phyloP scores from a whole-genome alignment of 2,329 filamentous ascomycete species.

The Amauroascus verrucosus region DNA sequence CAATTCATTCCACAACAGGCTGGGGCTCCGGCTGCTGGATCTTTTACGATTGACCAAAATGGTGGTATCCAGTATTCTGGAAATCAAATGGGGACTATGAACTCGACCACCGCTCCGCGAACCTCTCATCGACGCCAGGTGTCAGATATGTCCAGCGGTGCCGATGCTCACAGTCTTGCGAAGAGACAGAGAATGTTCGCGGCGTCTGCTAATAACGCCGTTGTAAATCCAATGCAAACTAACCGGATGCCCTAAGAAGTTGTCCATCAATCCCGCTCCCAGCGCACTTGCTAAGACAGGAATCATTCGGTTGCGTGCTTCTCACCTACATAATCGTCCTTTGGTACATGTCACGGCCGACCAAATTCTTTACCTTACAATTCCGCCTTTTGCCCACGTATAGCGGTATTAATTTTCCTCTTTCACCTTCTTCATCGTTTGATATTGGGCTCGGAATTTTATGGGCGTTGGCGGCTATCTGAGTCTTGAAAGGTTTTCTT shows the following conservation, averaged over 20 bases:
- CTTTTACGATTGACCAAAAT: slow-evolving; percentile 15
- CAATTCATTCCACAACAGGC: slow-evolving; percentile 28
- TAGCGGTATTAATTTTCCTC: background rate
- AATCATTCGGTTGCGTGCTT: background rate
- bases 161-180: slow-evolving; percentile 42
- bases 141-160: slow-evolving; percentile 50
- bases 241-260: slow-evolving; percentile 24
- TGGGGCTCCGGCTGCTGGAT: background rate
- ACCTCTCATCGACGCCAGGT: slow-evolving; percentile 45
- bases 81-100: slow-evolving; percentile 19
- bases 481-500: background rate
- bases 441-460: background rate
- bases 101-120: slow-evolving; percentile 16
- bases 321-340: slow-evolving; percentile 3
- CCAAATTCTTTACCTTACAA: background rate
- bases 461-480: slow-evolving; percentile 6
- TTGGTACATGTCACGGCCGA: slow-evolving; percentile 3
- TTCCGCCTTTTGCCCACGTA: background rate
- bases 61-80: slow-evolving; percentile 17
- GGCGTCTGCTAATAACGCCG: slow-evolving; percentile 28
- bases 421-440: background rate
- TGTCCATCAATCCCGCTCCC: background rate
- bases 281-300: background rate
- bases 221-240: slow-evolving; percentile 43
- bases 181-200: slow-evolving; percentile 52